These are phyloP conservation scores for Gossypium bickii DNA, from an alignment of 345 rosid species.

Conservation along the genomic window DNA sequence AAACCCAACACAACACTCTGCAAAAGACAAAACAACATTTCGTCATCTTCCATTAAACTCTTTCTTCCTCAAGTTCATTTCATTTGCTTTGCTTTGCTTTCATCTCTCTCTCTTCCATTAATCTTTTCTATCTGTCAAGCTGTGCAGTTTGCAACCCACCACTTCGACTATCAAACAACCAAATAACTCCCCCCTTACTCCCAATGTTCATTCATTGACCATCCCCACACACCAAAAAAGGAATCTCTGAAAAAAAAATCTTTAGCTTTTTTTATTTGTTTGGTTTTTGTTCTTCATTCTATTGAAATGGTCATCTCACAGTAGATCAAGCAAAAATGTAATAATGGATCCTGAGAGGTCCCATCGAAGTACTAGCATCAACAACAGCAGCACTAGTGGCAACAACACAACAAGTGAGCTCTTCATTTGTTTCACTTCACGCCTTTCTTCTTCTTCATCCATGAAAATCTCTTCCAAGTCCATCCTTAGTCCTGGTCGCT, in stretches of 20 bases:
- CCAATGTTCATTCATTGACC: background rate
- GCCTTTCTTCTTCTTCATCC: conserved; percentile 73
- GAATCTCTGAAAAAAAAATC: background rate
- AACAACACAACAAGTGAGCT: conserved; percentile 40
- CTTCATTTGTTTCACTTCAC: conserved; percentile 83
- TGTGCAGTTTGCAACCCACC: background rate
- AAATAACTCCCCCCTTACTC: background rate
- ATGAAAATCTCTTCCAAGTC: conserved; percentile 84
- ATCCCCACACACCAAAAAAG: background rate
- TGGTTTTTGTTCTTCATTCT: background rate
- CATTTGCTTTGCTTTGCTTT: background rate
- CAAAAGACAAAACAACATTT: conserved; percentile 32
- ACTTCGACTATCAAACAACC: conserved; percentile 11
- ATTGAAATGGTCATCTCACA: conserved; percentile 18
- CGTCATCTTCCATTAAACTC: conserved; percentile 20
- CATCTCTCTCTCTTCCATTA: background rate
- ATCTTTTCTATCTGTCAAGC: background rate
- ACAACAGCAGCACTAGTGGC: conserved; percentile 29
- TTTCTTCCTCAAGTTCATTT: background rate
- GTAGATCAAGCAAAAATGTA: conserved; percentile 20
- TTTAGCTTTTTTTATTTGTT: background rate
- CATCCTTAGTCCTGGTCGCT: conserved; percentile 66
- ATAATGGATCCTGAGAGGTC: conserved; percentile 71
- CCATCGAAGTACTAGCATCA: conserved; percentile 55
- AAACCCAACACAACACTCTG: background rate